phyloP scores from a whole-genome alignment of 306 rosid genomes.

The Bauhinia variegata region DNA sequence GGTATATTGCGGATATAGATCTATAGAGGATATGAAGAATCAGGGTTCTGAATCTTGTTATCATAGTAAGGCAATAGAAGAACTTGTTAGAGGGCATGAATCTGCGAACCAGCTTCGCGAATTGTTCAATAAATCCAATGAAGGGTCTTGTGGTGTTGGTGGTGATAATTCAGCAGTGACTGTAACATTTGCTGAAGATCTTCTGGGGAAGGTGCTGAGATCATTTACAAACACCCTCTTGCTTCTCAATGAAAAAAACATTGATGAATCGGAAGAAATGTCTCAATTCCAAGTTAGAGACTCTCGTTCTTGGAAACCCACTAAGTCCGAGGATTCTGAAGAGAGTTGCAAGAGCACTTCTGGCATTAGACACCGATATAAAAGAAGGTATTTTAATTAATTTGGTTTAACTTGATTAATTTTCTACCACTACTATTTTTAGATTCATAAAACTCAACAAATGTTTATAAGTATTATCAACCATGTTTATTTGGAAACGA shows the following conservation, averaged over 20 bases:
- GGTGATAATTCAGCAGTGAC: background rate
- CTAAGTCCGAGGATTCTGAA: conserved; percentile 48
- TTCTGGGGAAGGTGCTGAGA: conserved; percentile 39
- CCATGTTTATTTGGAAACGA: too few relatives aligned
- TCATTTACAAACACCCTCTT: conserved; percentile 49
- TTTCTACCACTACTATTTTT: too few relatives aligned
- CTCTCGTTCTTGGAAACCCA: conserved; percentile 21
- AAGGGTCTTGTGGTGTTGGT: too few relatives aligned
- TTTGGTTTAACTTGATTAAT: too few relatives aligned
- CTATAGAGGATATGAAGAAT: too few relatives aligned
- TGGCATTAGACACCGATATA: conserved; percentile 47
- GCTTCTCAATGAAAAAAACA: conserved; percentile 30
- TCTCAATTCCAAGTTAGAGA: conserved; percentile 13
- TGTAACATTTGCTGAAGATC: conserved; percentile 36
- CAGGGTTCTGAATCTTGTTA: background rate
- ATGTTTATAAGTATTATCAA: too few relatives aligned
- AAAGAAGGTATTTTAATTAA: conserved; percentile 54
- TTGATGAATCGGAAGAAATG: conserved; percentile 7
- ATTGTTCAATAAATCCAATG: conserved; percentile 1
- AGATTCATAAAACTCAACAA: too few relatives aligned
- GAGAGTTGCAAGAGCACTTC: conserved; percentile 46
- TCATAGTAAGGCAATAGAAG: conserved; percentile 36
- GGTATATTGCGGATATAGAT: too few relatives aligned
- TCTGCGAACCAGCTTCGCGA: conserved; percentile 39
- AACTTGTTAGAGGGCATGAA: conserved; percentile 50